These are phyloP conservation scores for Talaromyces sp. DNA, from an alignment of 2,329 filamentous ascomycete genomes.

Conservation along the genomic window DNA sequence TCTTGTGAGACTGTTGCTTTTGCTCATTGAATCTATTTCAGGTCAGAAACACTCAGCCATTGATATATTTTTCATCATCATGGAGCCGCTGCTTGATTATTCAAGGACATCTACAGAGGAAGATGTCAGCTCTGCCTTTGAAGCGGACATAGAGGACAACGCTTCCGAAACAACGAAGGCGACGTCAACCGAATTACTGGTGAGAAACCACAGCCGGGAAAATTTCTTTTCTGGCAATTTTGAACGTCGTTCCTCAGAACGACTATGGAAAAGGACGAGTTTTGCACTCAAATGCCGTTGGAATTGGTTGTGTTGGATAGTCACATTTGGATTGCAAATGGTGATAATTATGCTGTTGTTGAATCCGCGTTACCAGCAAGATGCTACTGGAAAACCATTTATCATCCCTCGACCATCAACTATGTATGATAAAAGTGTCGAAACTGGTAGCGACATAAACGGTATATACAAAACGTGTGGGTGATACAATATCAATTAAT, in stretches of 20 bases:
- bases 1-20: too few species aligned
- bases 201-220: too few species aligned
- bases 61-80: background rate
- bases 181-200: background rate
- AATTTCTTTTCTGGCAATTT: too few species aligned
- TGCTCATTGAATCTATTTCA: too few species aligned
- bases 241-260: too few species aligned
- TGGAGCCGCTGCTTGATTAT: background rate
- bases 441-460: constrained; percentile 6
- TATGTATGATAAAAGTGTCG: background rate
- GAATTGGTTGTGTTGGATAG: background rate
- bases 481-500: background rate
- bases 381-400: background rate
- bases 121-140: background rate
- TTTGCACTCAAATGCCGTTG: background rate
- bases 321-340: background rate
- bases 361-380: background rate
- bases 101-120: background rate
- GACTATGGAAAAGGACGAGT: too few species aligned
- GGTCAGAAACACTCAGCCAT: too few species aligned
- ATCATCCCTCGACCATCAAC: background rate
- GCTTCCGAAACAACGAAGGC: background rate
- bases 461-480: constrained; percentile 5
- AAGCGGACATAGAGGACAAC: background rate
- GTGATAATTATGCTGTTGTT: background rate